Conservation (phyloP, 1,139 yeast genomes). For the Hansenula lynferdii region DNA sequence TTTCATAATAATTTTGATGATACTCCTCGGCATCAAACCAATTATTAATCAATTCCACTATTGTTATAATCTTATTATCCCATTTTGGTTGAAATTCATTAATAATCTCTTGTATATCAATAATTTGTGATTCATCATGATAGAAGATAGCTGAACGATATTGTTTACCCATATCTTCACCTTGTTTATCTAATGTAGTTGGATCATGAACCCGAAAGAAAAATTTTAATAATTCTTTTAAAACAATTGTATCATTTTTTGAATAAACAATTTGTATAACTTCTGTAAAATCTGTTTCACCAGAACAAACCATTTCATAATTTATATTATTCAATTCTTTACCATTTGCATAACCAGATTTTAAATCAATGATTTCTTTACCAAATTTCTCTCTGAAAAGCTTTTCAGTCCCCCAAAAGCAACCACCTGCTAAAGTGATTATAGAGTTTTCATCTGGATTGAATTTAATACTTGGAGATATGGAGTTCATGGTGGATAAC, state of each 20-base stretch:
- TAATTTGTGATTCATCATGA: slow-evolving; percentile 42
- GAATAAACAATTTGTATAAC: slow-evolving; percentile 82
- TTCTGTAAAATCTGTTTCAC: slow-evolving; percentile 69
- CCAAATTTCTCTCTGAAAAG: slow-evolving; percentile 65
- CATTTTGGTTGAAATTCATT: slow-evolving; percentile 50
- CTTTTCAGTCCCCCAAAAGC: slow-evolving; percentile 96
- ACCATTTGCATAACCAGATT: slow-evolving; percentile 93
- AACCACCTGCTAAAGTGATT: slow-evolving; percentile 67
- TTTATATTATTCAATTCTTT: slow-evolving; percentile 47
- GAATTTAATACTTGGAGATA: slow-evolving; percentile 29
- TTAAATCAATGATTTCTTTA: slow-evolving; percentile 67
- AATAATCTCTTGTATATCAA: slow-evolving; percentile 37
- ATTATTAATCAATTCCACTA: slow-evolving; percentile 57
- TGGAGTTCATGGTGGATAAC: too few relatives aligned
- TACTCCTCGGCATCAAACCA: slow-evolving; percentile 95
- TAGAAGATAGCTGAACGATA: slow-evolving; percentile 73
- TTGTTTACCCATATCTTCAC: slow-evolving; percentile 75
- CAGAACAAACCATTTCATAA: slow-evolving; percentile 73
- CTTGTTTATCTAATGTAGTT: slow-evolving; percentile 56
- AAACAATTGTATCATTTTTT: slow-evolving; percentile 40
- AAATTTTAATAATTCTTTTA: slow-evolving; percentile 60
- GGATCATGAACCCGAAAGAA: slow-evolving; percentile 93
- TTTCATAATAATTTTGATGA: slow-evolving; percentile 83
- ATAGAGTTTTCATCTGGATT: slow-evolving; percentile 39
- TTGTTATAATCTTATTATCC: slow-evolving; percentile 55